Percentiles rank a stretch among this genome's conserved stretches.
Evolutionary conservation across 306 rosid species (phyloP).

Genomic region (Astragalus glycyphyllos): DNA sequence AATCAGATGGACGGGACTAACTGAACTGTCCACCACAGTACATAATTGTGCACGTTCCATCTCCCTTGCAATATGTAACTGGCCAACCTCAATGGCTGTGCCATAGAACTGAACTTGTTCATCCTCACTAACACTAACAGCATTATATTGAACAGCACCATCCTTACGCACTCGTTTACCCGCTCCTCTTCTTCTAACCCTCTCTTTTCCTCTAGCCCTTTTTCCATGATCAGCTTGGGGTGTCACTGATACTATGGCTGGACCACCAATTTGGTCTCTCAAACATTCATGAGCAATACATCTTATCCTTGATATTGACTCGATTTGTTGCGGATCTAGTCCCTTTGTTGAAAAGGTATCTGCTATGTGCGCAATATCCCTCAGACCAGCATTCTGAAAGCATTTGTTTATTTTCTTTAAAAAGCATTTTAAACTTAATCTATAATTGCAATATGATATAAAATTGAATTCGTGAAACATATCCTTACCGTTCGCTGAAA

Average conservation of each 20-base stretch:
- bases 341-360: slow-evolving; percentile 90
- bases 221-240: slow-evolving; percentile 79
- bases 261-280: slow-evolving; percentile 95
- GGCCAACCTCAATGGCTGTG: slow-evolving; percentile 65
- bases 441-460: slow-evolving; percentile 24
- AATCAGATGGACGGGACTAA: slow-evolving; percentile 57
- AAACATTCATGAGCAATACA: slow-evolving; percentile 87
- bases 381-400: slow-evolving; percentile 92
- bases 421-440: slow-evolving; percentile 53
- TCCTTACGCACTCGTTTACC: slow-evolving; percentile 88
- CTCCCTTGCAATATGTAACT: slow-evolving; percentile 58
- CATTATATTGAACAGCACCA: slow-evolving; percentile 58
- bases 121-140: slow-evolving; percentile 78
- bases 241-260: slow-evolving; percentile 55
- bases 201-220: slow-evolving; percentile 89
- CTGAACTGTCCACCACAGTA: slow-evolving; percentile 57
- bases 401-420: slow-evolving; percentile 49
- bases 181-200: slow-evolving; percentile 82
- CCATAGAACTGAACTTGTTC: slow-evolving; percentile 78
- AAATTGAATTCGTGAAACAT: slow-evolving; percentile 38
- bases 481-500: slow-evolving; percentile 96
- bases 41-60: slow-evolving; percentile 63
- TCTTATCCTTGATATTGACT: slow-evolving; percentile 81
- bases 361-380: slow-evolving; percentile 92
- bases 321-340: slow-evolving; percentile 81